Conservation (phyloP, 345 rosid species). For the Erysimum cheiranthoides region DNA sequence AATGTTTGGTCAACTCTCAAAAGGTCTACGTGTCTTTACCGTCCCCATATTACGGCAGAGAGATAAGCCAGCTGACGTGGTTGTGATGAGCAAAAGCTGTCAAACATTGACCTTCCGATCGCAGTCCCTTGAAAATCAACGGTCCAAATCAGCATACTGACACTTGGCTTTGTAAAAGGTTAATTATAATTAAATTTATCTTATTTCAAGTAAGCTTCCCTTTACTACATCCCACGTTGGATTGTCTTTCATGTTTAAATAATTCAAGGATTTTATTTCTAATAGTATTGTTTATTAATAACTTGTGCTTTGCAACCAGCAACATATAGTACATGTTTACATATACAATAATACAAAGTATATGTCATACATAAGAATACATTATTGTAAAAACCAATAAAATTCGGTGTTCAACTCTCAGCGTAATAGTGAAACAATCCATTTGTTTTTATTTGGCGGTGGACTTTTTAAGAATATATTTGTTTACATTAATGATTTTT, state of each 20-base stretch:
- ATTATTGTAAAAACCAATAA: background rate
- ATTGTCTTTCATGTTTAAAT: background rate
- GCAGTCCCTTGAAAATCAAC: conserved; percentile 18
- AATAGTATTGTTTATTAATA: background rate
- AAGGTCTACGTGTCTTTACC: background rate
- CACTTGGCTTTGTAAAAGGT: conserved; percentile 29
- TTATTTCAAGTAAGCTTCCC: background rate
- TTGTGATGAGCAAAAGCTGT: conserved; percentile 33
- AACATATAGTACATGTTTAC: background rate
- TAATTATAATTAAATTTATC: background rate
- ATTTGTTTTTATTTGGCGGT: background rate
- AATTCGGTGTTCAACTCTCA: background rate
- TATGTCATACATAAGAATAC: background rate
- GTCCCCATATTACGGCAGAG: background rate
- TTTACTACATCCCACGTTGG: conserved; percentile 27
- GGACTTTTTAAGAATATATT: background rate
- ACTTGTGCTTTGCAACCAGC: conserved; percentile 19
- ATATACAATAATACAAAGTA: background rate
- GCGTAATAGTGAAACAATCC: background rate
- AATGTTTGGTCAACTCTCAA: background rate
- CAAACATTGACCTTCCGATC: conserved; percentile 36
- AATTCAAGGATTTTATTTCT: background rate
- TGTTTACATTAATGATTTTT: background rate
- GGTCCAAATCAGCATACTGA: conserved; percentile 1
- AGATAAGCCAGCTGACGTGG: conserved; percentile 45